A percentile compares a stretch with the other conserved stretches of the same genome.
Evolutionary conservation across 805 yeast species (phyloP).

Genomic region (Peterozyma toletana): DNA sequence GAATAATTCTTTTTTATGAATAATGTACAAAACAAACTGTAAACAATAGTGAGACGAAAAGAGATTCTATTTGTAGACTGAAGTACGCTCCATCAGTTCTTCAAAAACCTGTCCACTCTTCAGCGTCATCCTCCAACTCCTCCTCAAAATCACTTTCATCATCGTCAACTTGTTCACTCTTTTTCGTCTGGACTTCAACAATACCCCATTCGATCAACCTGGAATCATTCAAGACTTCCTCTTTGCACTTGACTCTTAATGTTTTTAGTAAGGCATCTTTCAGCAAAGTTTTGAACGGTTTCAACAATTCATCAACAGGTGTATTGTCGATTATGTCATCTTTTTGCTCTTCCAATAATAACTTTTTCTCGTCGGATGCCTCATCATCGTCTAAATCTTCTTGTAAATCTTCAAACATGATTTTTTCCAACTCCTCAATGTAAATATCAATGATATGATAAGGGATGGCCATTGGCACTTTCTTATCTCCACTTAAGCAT

Average conservation of each 20-base stretch:
- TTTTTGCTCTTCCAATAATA: conserved; percentile 13
- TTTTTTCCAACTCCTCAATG: conserved; percentile 75
- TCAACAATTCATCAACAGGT: conserved; percentile 49
- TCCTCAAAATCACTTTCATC: conserved; percentile 12
- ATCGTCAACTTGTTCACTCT: conserved; percentile 5
- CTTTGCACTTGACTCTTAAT: conserved; percentile 54
- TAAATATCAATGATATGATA: conserved; percentile 81
- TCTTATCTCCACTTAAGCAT: conserved; percentile 51
- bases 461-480: conserved; percentile 69
- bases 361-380: conserved; percentile 23
- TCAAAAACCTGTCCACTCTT: conserved; percentile 22
- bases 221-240: conserved; percentile 59
- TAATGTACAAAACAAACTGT: no score
- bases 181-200: conserved; percentile 18
- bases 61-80: no score
- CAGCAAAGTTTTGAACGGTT: conserved; percentile 52
- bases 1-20: no score
- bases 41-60: no score
- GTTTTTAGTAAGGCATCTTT: conserved; percentile 49
- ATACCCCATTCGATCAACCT: conserved; percentile 64
- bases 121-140: conserved; percentile 20
- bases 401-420: conserved; percentile 41
- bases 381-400: conserved; percentile 40
- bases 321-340: conserved; percentile 28
- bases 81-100: no score